Conservation (phyloP, 2,329 filamentous ascomycete genomes). For the Pseudopithomyces chartarum region DNA sequence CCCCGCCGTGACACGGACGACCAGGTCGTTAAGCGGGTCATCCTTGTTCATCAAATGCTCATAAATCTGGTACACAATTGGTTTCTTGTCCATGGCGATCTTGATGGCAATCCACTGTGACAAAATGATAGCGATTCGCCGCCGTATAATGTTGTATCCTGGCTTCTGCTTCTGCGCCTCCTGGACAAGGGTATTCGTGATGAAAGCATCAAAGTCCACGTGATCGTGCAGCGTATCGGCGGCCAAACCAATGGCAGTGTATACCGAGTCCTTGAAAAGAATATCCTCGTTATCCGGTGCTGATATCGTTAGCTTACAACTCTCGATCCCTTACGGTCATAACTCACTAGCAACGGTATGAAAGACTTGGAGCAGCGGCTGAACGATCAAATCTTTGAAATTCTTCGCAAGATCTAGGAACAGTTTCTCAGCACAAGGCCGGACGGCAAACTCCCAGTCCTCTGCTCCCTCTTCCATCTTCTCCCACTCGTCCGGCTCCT, state of each 20-base stretch:
- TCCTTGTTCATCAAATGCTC: conserved; percentile 79
- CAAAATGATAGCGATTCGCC: conserved; percentile 85
- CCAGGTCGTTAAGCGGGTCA: conserved; percentile 83
- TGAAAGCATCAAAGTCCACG: conserved; percentile 82
- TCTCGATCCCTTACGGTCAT: not conserved
- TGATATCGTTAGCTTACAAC: conserved; percentile 33
- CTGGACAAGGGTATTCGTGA: conserved; percentile 73
- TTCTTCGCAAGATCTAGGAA: conserved; percentile 90
- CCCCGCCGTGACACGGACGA: conserved; percentile 89
- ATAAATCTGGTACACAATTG: conserved; percentile 85
- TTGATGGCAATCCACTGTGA: conserved; percentile 88
- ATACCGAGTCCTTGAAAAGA: conserved; percentile 89
- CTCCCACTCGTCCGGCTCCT: conserved; percentile 96
- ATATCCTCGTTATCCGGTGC: conserved; percentile 69
- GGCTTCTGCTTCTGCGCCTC: conserved; percentile 74
- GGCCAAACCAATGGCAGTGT: conserved; percentile 87
- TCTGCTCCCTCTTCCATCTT: conserved; percentile 83
- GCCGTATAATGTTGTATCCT: conserved; percentile 80
- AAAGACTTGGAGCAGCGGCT: conserved; percentile 83
- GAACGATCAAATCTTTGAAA: conserved; percentile 80
- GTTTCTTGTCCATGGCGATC: conserved; percentile 68
- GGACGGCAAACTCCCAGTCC: conserved; percentile 85
- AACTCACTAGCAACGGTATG: conserved; percentile 70
- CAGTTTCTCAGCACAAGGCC: conserved; percentile 90
- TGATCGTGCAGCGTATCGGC: conserved; percentile 74